Evolutionary conservation across 2,329 filamentous ascomycete genomes (phyloP), one percentile per base, ranked within the genome.

Genomic region (Colletotrichum sp.): DNA sequence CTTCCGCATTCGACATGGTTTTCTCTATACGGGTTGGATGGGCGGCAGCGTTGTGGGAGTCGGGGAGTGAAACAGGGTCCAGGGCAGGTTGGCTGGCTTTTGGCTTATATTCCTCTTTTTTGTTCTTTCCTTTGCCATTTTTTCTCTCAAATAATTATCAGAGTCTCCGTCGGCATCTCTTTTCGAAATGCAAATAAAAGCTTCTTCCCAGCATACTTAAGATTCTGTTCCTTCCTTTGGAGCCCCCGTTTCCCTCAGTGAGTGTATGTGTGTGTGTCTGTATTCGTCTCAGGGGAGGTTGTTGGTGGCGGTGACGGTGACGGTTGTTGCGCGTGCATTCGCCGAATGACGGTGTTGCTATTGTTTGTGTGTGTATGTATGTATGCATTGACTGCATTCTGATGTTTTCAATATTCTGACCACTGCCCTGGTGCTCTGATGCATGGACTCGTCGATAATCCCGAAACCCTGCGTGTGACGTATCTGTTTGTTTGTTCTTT

Each of bases 11-110:
- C 65, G 52, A 59, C 60, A 67, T 74, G 70, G 71, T 59, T 61
- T 36, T 78, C 67, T 76, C 63, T 65, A 70, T 52, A 77, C 65
- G 75, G 72, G 70, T 74, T 72, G 66, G 59, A 72, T 75, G 71
- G 77, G 75, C 75, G 77, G 77, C 77, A 77, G 75, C 75, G 75
- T 75, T 77, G 77, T 77, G 75, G 75, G 77, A 78, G 77, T 78
- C 77, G 75, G 77, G 77, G 77, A 78, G 77, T 78, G 77, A 77
- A 74, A 24, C 5, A 39, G 59, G 39, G 30, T 71, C 59, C 63
- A 65, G 74, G 70, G 75, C 71, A 77, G 64, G 72, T 71, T 68
- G 70, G 73, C 70, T 70, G 69, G 71, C 74, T 67, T 67, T 66
- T 32, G 52, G 64, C n/a, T 32, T 67, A n/a, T 55, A 32, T 67